Conservation (phyloP, 177 flowering plant genomes). For the Vitis hybrid region DNA sequence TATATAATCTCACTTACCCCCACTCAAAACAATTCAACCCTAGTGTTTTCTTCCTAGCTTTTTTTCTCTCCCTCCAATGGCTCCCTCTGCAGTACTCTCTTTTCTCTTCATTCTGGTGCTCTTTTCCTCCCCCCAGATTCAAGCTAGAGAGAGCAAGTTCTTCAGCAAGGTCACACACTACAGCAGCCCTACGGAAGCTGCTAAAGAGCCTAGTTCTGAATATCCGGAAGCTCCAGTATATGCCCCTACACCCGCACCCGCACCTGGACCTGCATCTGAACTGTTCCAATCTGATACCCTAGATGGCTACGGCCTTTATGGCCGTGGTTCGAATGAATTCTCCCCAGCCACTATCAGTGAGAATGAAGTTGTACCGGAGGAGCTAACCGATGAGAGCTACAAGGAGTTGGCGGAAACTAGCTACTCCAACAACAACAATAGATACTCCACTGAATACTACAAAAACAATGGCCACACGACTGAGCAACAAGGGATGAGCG, state of each 20-base stretch:
- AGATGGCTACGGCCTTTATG: constrained; percentile 39
- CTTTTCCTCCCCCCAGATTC: constrained; percentile 9
- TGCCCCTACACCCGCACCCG: constrained; percentile 3
- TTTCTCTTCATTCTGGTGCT: constrained; percentile 25
- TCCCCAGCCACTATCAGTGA: constrained; percentile 5
- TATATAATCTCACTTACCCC: background rate
- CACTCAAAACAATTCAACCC: too few species aligned
- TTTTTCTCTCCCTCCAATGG: constrained; percentile 12
- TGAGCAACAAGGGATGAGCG: constrained; percentile 36
- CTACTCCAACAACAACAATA: constrained; percentile 6
- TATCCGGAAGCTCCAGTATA: background rate
- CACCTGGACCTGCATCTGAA: constrained; percentile 17
- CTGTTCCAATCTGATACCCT: background rate
- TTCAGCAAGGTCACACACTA: constrained; percentile 32
- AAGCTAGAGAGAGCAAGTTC: constrained; percentile 49
- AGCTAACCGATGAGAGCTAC: constrained; percentile 13
- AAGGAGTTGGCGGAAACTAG: constrained; percentile 10
- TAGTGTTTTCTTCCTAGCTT: too few species aligned
- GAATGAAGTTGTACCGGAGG: constrained; percentile 10
- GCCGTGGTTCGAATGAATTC: constrained; percentile 18
- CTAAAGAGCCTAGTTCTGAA: background rate
- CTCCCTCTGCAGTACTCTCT: constrained; percentile 20
- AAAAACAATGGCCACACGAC: constrained; percentile 9
- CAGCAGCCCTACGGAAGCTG: background rate
- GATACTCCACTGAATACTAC: constrained; percentile 6